Percentiles rank a stretch among this genome's conserved stretches.
Evolutionary conservation across 208 protist species (phyloP).

Genomic region (Leishmania mexicana): DNA sequence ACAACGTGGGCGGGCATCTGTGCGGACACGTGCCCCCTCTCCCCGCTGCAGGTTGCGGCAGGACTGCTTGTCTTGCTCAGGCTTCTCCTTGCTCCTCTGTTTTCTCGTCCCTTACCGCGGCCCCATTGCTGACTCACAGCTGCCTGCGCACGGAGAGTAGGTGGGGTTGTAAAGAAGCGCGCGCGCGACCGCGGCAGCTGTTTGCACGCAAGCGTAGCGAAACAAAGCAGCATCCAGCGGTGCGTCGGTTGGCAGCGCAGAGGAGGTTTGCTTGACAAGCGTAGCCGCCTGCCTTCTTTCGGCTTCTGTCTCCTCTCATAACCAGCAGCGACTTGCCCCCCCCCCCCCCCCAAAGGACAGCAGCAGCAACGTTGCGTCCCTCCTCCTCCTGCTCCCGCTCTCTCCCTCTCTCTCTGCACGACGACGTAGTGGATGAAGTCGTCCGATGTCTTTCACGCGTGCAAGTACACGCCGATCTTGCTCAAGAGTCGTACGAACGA

Average conservation of each 20-base stretch:
- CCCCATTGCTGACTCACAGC: neutral
- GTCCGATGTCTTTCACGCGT: conserved; percentile 76
- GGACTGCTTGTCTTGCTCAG: neutral
- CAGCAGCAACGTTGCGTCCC: neutral
- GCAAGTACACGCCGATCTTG: conserved; percentile 60
- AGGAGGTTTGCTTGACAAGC: neutral
- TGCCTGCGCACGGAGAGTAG: neutral
- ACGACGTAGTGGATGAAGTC: conserved; percentile 45
- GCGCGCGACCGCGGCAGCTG: neutral
- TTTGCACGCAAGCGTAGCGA: neutral
- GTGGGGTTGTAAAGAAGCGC: neutral
- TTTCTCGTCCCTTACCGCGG: neutral
- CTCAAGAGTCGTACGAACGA: conserved; percentile 63
- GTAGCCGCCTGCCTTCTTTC: neutral
- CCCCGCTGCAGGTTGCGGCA: neutral
- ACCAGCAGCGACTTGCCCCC: neutral
- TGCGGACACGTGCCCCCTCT: neutral
- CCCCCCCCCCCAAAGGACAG: neutral
- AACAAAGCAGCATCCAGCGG: neutral
- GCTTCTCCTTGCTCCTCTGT: neutral
- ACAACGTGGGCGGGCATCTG: neutral
- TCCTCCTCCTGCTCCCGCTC: neutral
- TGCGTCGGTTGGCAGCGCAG: neutral
- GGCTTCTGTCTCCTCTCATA: neutral
- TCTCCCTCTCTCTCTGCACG: neutral